A percentile compares a stretch with the other conserved stretches of the same genome.
These are phyloP conservation scores for Chaetomiaceae sp. DNA, from an alignment of 2,329 filamentous ascomycete species.

Conservation along the genomic window DNA sequence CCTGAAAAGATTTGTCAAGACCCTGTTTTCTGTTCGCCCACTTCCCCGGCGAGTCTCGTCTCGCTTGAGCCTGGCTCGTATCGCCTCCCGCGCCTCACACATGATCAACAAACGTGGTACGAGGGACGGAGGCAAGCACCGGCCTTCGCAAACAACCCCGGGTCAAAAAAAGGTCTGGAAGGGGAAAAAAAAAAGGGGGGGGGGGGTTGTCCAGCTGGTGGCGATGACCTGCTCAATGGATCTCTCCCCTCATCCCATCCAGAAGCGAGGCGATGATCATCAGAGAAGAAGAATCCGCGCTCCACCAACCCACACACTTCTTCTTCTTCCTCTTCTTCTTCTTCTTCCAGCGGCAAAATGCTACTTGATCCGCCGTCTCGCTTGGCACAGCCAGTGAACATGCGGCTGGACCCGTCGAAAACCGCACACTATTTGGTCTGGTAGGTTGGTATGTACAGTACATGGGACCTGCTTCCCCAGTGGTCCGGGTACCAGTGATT, in stretches of 20 bases:
- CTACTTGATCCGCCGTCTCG: neutral
- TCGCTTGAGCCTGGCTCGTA: neutral
- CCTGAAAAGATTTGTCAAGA: neutral
- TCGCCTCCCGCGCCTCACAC: neutral
- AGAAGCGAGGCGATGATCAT: neutral
- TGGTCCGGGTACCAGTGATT: neutral
- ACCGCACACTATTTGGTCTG: neutral
- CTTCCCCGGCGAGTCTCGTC: no score
- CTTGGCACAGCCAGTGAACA: neutral
- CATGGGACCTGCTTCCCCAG: neutral
- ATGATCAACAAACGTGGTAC: neutral
- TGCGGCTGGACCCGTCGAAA: neutral
- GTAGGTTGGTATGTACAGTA: neutral
- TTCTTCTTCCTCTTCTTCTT: no score
- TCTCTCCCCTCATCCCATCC: neutral
- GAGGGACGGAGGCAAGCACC: neutral
- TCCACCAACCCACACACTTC: neutral
- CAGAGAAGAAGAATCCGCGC: neutral
- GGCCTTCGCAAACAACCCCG: no score
- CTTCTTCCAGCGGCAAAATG: constrained; percentile 14
- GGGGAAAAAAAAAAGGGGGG: neutral
- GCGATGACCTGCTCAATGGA: no score
- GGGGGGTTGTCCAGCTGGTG: neutral
- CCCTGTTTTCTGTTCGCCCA: neutral
- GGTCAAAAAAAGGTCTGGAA: neutral